Conservation (phyloP, 1,284 basidiomycete species). For the Ustilago cynodontis region DNA sequence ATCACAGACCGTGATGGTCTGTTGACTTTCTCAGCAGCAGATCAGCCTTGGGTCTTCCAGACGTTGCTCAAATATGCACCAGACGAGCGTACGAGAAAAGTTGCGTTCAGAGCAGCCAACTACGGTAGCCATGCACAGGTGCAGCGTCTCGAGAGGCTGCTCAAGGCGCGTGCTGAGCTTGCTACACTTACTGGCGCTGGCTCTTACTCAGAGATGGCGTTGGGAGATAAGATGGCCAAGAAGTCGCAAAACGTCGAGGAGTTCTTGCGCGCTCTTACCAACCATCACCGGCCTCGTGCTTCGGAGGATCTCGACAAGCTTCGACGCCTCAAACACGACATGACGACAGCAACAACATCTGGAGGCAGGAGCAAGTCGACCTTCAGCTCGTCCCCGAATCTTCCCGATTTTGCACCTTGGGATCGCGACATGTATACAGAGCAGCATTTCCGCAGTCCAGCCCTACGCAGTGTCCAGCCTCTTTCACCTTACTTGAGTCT, state of each 20-base stretch:
- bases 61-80: constrained; percentile 89
- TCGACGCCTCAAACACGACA: constrained; percentile 44
- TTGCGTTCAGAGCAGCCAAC: constrained; percentile 75
- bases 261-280: constrained; percentile 59
- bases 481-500: constrained; percentile 65
- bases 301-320: constrained; percentile 55
- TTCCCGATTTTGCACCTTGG: constrained; percentile 56
- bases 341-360: not conserved
- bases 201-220: constrained; percentile 64
- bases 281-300: constrained; percentile 59
- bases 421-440: constrained; percentile 67
- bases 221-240: constrained; percentile 68
- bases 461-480: constrained; percentile 48
- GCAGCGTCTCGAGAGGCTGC: constrained; percentile 58
- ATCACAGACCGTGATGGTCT: constrained; percentile 29
- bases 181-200: constrained; percentile 63
- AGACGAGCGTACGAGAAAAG: constrained; percentile 81
- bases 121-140: constrained; percentile 57
- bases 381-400: constrained; percentile 19
- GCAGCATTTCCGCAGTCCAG: constrained; percentile 47
- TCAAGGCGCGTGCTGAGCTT: constrained; percentile 60
- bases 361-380: constrained; percentile 3
- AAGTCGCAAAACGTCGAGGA: constrained; percentile 59
- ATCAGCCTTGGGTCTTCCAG: constrained; percentile 83
- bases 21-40: constrained; percentile 44